Evolutionary conservation across 2,329 filamentous ascomycete genomes (phyloP).

Genomic region (Sarocladium kiliense): DNA sequence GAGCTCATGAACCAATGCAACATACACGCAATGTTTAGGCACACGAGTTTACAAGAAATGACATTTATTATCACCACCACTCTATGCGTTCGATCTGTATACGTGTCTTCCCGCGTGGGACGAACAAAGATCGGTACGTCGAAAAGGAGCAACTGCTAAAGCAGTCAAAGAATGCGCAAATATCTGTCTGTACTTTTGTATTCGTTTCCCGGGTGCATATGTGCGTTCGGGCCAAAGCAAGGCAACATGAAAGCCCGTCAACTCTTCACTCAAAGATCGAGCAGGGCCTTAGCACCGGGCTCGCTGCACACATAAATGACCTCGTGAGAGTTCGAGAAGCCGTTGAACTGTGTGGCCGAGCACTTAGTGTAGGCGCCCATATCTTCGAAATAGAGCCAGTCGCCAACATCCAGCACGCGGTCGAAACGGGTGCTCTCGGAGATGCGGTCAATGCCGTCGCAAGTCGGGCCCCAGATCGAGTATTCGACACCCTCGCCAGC

Average conservation of each 20-base stretch:
- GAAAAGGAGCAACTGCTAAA: neutral
- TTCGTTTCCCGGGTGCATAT: neutral
- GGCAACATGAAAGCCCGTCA: neutral
- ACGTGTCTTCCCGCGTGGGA: too few relatives aligned
- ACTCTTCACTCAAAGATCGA: slow-evolving; percentile 28
- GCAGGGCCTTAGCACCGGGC: slow-evolving; percentile 71
- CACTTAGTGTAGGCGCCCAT: slow-evolving; percentile 99
- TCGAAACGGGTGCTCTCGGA: slow-evolving; percentile 72
- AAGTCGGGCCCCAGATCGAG: slow-evolving; percentile 97
- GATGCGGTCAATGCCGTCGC: slow-evolving; percentile 96
- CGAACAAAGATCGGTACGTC: neutral
- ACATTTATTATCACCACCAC: too few relatives aligned
- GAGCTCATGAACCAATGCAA: too few relatives aligned
- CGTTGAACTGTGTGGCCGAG: slow-evolving; percentile 96
- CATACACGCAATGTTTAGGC: too few relatives aligned
- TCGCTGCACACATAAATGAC: slow-evolving; percentile 95
- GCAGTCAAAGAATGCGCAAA: slow-evolving; percentile 8
- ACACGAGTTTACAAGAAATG: too few relatives aligned
- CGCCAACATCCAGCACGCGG: slow-evolving; percentile 78
- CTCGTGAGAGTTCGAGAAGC: slow-evolving; percentile 88
- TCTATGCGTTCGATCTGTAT: neutral
- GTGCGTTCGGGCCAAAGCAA: neutral
- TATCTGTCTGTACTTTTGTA: neutral
- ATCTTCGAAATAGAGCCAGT: slow-evolving; percentile 98
- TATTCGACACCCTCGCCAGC: slow-evolving; percentile 64